A percentile compares a stretch with the other conserved stretches of the same genome.
These are phyloP conservation scores for Penicillium palitans DNA, from an alignment of 2,329 filamentous ascomycete species.

Conservation along the genomic window DNA sequence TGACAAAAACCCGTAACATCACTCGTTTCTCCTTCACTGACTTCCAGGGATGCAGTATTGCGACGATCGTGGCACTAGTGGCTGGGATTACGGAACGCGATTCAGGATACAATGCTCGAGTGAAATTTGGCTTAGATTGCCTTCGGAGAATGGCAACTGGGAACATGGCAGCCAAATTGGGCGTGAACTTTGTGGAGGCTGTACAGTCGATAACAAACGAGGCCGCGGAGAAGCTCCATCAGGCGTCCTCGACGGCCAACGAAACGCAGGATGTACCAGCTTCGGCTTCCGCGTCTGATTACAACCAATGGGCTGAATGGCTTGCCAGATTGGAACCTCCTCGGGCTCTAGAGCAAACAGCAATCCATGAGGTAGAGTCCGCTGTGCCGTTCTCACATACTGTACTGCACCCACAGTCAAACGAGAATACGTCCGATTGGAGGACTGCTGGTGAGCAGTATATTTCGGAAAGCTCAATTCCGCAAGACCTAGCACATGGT, in stretches of 20 bases:
- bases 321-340: conserved; percentile 5
- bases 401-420: neutral
- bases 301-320: conserved; percentile 15
- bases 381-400: neutral
- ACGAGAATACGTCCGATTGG: neutral
- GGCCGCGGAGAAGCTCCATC: conserved; percentile 17
- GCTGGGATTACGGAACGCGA: conserved; percentile 39
- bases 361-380: neutral
- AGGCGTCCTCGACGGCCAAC: neutral
- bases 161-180: conserved; percentile 32
- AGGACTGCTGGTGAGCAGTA: neutral
- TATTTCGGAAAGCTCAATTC: neutral
- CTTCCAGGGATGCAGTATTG: conserved; percentile 44
- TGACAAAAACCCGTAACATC: conserved; percentile 32
- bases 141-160: conserved; percentile 38
- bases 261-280: neutral
- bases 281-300: conserved; percentile 2
- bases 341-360: neutral
- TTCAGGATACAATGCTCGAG: conserved; percentile 31
- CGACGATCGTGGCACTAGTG: conserved; percentile 39
- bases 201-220: conserved; percentile 31
- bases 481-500: neutral
- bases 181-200: conserved; percentile 31
- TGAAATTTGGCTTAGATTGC: conserved; percentile 35
- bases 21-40: conserved; percentile 43